These are phyloP conservation scores for Saccharomycopsis fodiens DNA, from an alignment of 805 yeast species.

Conservation along the genomic window DNA sequence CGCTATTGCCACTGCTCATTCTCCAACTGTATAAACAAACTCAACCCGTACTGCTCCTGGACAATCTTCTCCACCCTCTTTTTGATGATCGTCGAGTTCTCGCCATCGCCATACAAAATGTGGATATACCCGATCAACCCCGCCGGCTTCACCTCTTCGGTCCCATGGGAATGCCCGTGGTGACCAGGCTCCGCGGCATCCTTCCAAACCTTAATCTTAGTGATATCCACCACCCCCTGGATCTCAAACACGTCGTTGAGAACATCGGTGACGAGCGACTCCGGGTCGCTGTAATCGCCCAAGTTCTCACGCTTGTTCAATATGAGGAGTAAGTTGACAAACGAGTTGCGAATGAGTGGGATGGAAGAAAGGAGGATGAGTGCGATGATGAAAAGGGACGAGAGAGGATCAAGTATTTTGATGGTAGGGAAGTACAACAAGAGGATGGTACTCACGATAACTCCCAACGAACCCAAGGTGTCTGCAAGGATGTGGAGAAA, in stretches of 20 bases:
- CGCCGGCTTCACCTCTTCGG: constrained; percentile 22
- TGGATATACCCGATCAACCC: constrained; percentile 73
- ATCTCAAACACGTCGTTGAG: constrained; percentile 56
- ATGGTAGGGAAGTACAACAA: constrained; percentile 60
- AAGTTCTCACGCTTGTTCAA: constrained; percentile 54
- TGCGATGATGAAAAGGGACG: constrained; percentile 79
- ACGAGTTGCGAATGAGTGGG: constrained; percentile 78
- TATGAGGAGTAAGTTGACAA: constrained; percentile 61
- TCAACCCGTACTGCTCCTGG: constrained; percentile 17
- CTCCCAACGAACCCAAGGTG: constrained; percentile 95
- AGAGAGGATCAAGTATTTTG: constrained; percentile 86
- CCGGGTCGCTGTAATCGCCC: constrained; percentile 10
- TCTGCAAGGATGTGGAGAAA: constrained; percentile 93
- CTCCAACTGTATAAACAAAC: constrained; percentile 19
- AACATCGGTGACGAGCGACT: constrained; percentile 42
- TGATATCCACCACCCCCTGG: constrained; percentile 77
- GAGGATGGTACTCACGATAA: constrained; percentile 79
- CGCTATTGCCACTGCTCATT: constrained; percentile 16
- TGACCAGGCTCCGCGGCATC: constrained; percentile 11
- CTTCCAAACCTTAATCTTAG: constrained; percentile 93
- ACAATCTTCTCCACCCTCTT: constrained; percentile 53
- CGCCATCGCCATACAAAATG: constrained; percentile 61
- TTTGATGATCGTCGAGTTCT: constrained; percentile 52
- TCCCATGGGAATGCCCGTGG: background rate
- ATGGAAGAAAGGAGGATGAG: constrained; percentile 75